Base-by-base conservation (phyloP, 352 stramenopile genomes). In the Phytophthora meadii region DNA sequence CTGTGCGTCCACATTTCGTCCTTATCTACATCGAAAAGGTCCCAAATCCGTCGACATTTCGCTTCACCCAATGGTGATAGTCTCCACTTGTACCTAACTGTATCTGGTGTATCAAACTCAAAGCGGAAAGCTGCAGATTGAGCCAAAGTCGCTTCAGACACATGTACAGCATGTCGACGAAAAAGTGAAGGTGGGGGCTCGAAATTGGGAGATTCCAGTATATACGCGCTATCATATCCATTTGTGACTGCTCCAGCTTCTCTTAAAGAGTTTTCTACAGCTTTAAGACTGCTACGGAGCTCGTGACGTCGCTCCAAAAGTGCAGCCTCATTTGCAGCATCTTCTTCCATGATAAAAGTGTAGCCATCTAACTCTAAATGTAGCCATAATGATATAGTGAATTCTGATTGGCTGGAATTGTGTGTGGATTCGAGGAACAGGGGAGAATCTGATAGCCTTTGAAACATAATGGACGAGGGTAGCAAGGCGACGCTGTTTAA, bases 401-500 rank as follows among this genome's bases (percentile, higher is more conserved):
- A 3, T 0, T 36, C 8, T 12, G 30, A 68, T 48, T 61, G 56
- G 55, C 5, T 62, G 30, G 3, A 36, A 36, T 36, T 36, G 30
- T 36, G 8, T 36, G 44, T 54, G 47, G 47, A n/a, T 55, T 65
- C 40, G 25, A 62, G 39, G 27, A 63, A 46, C 39, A 28, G 22
- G 42, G 58, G 64, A 61, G 40, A 59, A 65, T 60, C 65, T 57
- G 30, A 67, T 50, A 10, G 28, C 28, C 28, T 34, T 59, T 9
- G 58, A 14, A 30, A 28, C 6, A 60, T 19, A 15, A 81, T 85
- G 72, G 70, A 89, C 57, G 65, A 52, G 24, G 65, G 52, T 12
- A 67, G 59, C 36, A 81, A 81, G 56, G 74, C 71, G 51, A 76
- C 78, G 81, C 74, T 93, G 59, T 93, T 90, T 52, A 89, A 91